Conservation (phyloP, 306 rosid genomes). For the Rosa chinensis region DNA sequence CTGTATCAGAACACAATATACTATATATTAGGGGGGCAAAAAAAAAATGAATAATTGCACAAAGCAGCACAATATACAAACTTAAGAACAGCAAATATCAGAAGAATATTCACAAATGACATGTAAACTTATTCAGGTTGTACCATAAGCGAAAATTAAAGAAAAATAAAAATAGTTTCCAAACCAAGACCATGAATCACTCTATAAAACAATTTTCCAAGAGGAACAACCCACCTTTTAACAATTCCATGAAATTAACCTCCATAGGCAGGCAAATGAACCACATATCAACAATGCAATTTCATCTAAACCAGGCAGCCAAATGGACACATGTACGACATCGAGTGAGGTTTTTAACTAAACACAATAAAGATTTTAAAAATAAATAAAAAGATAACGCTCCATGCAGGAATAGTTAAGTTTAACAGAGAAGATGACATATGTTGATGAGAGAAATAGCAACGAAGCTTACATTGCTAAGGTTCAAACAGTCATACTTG, state of each 20-base stretch:
- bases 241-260: slow-evolving; percentile 3
- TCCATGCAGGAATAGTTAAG: background rate
- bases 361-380: background rate
- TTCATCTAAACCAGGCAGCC: background rate
- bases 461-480: slow-evolving; percentile 71
- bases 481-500: slow-evolving; percentile 86
- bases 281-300: slow-evolving; percentile 10
- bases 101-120: background rate
- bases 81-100: background rate
- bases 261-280: background rate
- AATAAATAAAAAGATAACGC: background rate
- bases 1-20: slow-evolving; percentile 43
- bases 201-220: background rate
- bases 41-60: background rate
- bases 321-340: slow-evolving; percentile 4
- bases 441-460: slow-evolving; percentile 25
- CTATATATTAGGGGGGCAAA: background rate
- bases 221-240: background rate
- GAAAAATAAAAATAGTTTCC: background rate
- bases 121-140: slow-evolving; percentile 2
- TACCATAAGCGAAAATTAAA: background rate
- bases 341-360: background rate
- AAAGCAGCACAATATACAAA: background rate
- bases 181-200: background rate
- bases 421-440: slow-evolving; percentile 2